Base-by-base conservation (phyloP, 148 eudicot genomes). In the Camellia japonica region DNA sequence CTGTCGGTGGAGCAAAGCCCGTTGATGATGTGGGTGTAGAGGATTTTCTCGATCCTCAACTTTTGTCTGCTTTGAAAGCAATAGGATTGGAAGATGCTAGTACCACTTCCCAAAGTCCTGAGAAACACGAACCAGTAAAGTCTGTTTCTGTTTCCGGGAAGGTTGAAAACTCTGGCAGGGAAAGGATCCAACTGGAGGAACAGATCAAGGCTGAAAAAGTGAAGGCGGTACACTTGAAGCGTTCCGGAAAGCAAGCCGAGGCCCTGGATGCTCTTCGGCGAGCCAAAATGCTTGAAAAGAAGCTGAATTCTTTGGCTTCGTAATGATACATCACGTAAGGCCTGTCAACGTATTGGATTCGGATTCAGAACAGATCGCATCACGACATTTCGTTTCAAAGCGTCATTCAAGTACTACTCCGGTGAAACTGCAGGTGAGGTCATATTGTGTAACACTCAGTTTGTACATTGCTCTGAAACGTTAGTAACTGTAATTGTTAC, bases 11-110 rank as follows among this genome's bases (percentile, higher is more conserved):
- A 71, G 84, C 77, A 41, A 90, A 82, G 23, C 67, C 87, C 7
- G 86, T 76, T 68, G 90, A 85, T 65, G 93, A 88, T 87, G 87
- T 88, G 2, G 82, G 85, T 2, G 85, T 95, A 47, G 99, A 93
- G 84, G 97, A 90, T 88, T 84, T 95, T 83, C 91, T 95, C 14
- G 97, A 95, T 82, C 97, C 98, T 87, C 96, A 95, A 80, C 92
- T 95, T 76, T 74, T 95, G 82, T 87, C 97, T 15, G 97, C 97
- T 73, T 84, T 95, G 78, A 90, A 83, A 82, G 91, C 94, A 61
- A 84, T 93, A 30, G 98, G 97, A 62, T 54, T 95, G 71, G 92
- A 90, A 60, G 87, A 88, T 84, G 82, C 79, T 15, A 72, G 58
- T 65, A 56, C 30, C n/a, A 80, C 44, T 42, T n/a, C 89, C 38